Conservation (phyloP, 495 filamentous ascomycete genomes). For the Chaetomidium leptoderma region DNA sequence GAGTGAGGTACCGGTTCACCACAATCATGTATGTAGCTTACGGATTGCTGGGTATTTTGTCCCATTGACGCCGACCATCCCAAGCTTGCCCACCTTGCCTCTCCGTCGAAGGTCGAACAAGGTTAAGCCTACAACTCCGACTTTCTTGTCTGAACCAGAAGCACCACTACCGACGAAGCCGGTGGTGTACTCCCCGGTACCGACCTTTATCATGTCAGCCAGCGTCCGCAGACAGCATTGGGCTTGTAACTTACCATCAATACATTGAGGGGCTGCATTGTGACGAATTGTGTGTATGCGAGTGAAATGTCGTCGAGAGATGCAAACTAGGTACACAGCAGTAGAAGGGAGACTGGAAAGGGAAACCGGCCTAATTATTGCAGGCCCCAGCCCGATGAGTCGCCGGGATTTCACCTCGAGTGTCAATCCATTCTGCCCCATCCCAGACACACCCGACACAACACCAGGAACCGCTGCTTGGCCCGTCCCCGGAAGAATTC, state of each 20-base stretch:
- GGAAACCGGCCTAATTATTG: not conserved
- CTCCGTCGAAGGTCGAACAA: constrained; percentile 85
- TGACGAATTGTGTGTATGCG: constrained; percentile 19
- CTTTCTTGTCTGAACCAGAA: constrained; percentile 83
- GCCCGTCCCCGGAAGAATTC: constrained; percentile 10
- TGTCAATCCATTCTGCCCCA: constrained; percentile 1
- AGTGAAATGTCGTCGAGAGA: not conserved
- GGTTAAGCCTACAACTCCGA: constrained; percentile 85
- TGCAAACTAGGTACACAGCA: not conserved
- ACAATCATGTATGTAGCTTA: constrained; percentile 37
- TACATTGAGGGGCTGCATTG: constrained; percentile 75
- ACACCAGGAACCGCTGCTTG: constrained; percentile 3
- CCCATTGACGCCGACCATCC: constrained; percentile 87
- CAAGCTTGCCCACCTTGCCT: constrained; percentile 79
- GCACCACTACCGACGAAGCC: constrained; percentile 76
- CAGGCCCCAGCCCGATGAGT: not conserved
- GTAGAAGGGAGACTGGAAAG: not conserved
- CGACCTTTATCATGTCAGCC: constrained; percentile 53
- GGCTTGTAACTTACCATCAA: constrained; percentile 62
- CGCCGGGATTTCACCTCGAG: not conserved
- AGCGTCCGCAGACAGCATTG: not conserved
- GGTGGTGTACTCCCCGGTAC: constrained; percentile 95
- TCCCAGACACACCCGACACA: not conserved
- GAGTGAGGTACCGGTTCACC: not conserved
- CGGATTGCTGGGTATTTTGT: constrained; percentile 87